A percentile compares a stretch with the other conserved stretches of the same genome.
Conservation (phyloP, 2,329 filamentous ascomycete genomes). For the Hypoxylon sp. region DNA sequence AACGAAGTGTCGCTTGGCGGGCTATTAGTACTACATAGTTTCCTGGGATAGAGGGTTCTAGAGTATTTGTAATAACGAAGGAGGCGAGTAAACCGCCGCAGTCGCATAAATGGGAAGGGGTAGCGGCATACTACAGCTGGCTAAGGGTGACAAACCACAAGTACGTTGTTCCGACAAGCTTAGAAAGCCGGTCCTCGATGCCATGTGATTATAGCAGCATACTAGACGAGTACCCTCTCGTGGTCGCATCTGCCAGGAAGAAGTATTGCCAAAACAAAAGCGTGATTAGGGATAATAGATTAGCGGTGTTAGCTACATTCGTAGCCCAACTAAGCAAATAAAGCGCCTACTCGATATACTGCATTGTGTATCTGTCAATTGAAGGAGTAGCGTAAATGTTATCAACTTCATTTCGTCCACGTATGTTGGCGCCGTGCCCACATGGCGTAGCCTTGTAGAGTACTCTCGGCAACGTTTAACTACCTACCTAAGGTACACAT, state of each 20-base stretch:
- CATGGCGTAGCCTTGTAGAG: no score
- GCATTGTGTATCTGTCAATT: no score
- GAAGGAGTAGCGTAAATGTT: no score
- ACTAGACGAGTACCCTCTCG: not conserved
- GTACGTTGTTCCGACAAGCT: not conserved
- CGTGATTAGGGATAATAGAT: not conserved
- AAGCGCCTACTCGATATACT: no score
- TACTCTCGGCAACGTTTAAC: no score
- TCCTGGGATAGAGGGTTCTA: not conserved
- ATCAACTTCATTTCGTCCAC: no score
- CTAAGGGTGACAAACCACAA: not conserved
- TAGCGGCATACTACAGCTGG: not conserved
- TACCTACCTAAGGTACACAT: no score
- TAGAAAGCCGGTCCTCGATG: not conserved
- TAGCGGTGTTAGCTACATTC: not conserved
- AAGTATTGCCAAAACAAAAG: not conserved
- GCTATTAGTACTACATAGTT: not conserved
- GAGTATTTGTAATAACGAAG: not conserved
- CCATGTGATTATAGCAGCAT: no score
- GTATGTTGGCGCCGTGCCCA: no score
- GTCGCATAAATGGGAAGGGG: not conserved
- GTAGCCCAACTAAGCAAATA: not conserved
- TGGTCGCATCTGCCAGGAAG: no score
- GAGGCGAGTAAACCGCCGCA: not conserved
- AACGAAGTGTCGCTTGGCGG: constrained; percentile 4